A percentile compares a stretch with the other conserved stretches of the same genome.
phyloP scores from a whole-genome alignment of 371 early-diverging fungal genomes.

The Syncephalastrum contaminatum region DNA sequence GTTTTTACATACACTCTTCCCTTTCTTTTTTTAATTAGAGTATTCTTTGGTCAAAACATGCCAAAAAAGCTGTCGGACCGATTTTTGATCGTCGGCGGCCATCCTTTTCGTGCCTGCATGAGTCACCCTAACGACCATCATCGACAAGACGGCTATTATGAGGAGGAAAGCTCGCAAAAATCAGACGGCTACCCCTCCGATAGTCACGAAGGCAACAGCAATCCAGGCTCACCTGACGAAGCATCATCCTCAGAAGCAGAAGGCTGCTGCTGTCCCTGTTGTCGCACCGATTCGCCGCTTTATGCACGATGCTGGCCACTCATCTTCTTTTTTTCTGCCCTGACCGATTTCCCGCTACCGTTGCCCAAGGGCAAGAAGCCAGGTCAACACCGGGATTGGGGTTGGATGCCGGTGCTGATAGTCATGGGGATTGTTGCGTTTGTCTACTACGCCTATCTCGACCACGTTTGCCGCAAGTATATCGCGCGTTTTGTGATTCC shows the following conservation, averaged over 20 bases:
- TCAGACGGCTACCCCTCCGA: not conserved
- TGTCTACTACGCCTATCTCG: conserved; percentile 27
- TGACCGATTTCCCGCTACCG: conserved; percentile 35
- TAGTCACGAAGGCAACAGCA: not conserved
- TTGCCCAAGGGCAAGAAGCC: conserved; percentile 34
- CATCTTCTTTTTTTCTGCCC: conserved; percentile 31
- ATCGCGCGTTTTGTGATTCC: not conserved
- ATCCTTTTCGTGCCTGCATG: conserved; percentile 20
- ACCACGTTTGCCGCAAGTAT: conserved; percentile 25
- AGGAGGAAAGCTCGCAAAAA: not conserved
- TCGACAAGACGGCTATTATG: conserved; percentile 2
- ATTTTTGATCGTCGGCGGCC: conserved; percentile 15
- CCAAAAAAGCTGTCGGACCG: conserved; percentile 11
- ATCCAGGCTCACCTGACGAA: not conserved
- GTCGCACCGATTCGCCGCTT: conserved; percentile 25
- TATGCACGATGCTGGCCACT: conserved; percentile 29
- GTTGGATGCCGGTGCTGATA: conserved; percentile 28
- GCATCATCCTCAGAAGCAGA: conserved; percentile 7
- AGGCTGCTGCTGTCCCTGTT: conserved; percentile 20
- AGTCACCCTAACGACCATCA: conserved; percentile 11
- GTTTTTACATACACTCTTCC: not conserved
- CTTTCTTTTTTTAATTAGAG: not conserved
- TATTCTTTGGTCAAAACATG: not conserved
- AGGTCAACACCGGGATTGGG: conserved; percentile 38
- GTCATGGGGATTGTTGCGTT: conserved; percentile 20